Conservation (phyloP, 192 early-diverging fungal genomes). For the Funneliformis mosseae region DNA sequence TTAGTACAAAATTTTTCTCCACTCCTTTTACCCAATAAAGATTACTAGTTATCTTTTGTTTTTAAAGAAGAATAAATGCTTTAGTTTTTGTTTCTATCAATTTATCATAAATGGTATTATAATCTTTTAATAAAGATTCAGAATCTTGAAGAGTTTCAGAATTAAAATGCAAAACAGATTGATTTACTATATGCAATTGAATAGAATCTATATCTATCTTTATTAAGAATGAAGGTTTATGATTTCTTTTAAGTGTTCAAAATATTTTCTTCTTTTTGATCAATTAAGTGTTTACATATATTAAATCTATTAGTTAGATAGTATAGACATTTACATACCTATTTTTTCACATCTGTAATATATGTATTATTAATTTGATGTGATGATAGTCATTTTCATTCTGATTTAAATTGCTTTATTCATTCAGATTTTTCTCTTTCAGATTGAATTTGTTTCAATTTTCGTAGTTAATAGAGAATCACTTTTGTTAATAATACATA, state of each 20-base stretch:
- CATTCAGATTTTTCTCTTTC: slow-evolving; percentile 8
- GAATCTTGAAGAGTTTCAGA: background rate
- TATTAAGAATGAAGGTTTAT: background rate
- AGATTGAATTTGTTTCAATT: background rate
- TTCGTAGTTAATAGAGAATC: background rate
- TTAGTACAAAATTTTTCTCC: slow-evolving; percentile 1
- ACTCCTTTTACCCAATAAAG: background rate
- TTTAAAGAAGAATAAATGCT: background rate
- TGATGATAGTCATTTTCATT: slow-evolving; percentile 9
- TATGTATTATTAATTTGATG: slow-evolving; percentile 11
- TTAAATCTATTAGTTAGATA: slow-evolving; percentile 17
- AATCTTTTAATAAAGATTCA: background rate
- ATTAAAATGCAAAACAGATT: background rate
- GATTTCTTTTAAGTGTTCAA: background rate
- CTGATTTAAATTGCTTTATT: slow-evolving; percentile 21
- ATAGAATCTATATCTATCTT: background rate
- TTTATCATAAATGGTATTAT: slow-evolving; percentile 9
- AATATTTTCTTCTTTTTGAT: slow-evolving; percentile 5
- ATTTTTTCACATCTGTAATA: slow-evolving; percentile 14
- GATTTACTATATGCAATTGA: background rate
- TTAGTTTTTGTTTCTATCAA: slow-evolving; percentile 13
- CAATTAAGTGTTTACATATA: slow-evolving; percentile 5
- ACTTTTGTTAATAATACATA: slow-evolving; percentile 22
- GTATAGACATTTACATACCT: slow-evolving; percentile 10
- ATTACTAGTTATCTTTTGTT: slow-evolving; percentile 11